Evolutionary conservation across 495 filamentous ascomycete species (phyloP).

Genomic region (Xylaria palmicola): DNA sequence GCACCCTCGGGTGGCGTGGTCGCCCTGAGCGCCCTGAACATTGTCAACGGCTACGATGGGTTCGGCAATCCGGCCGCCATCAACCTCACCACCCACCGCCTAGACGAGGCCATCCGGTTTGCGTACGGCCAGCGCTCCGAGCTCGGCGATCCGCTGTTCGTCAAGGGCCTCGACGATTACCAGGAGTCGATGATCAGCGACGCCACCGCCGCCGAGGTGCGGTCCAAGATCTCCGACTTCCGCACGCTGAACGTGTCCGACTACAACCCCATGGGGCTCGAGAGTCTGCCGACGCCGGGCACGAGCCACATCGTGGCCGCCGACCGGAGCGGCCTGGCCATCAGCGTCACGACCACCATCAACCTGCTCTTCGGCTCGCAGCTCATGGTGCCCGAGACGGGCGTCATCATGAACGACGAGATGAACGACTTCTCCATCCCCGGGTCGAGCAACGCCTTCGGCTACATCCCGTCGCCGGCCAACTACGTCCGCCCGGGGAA

Average conservation of each 20-base stretch:
- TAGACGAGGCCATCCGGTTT: conserved; percentile 80
- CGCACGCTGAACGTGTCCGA: conserved; percentile 61
- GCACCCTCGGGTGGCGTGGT: conserved; percentile 69
- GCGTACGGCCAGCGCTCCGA: conserved; percentile 66
- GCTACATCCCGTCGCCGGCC: conserved; percentile 71
- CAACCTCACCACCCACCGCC: conserved; percentile 68
- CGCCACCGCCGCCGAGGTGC: conserved; percentile 55
- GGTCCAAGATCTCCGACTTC: conserved; percentile 64
- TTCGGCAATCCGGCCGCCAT: conserved; percentile 53
- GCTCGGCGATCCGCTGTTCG: conserved; percentile 73
- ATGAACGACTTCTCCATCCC: conserved; percentile 95
- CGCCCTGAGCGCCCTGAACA: conserved; percentile 66
- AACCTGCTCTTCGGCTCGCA: conserved; percentile 75
- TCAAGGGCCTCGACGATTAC: conserved; percentile 60
- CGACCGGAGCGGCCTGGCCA: conserved; percentile 63
- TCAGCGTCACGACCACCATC: conserved; percentile 71
- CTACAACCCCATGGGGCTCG: conserved; percentile 63
- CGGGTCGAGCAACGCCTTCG: conserved; percentile 71
- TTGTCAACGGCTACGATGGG: conserved; percentile 61
- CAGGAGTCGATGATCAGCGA: conserved; percentile 63
- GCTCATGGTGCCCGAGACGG: conserved; percentile 73
- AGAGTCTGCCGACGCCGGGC: conserved; percentile 63
- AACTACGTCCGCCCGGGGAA: conserved; percentile 84
- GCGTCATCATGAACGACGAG: conserved; percentile 86
- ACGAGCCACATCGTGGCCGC: conserved; percentile 67